Conservation (phyloP, 2,329 filamentous ascomycete genomes). For the Periconia sp. region DNA sequence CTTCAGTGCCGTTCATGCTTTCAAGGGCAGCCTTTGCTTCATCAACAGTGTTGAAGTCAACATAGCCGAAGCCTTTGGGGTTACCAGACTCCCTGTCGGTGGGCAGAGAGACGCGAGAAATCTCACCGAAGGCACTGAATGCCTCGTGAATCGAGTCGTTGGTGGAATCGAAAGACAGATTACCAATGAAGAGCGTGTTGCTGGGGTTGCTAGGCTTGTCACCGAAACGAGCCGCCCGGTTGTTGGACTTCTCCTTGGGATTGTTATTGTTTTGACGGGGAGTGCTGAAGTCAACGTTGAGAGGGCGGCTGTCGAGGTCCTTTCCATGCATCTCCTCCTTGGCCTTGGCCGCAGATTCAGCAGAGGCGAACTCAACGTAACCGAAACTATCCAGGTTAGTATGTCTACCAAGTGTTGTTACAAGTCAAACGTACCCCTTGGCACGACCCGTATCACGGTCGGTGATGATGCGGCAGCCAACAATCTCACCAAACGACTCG, state of each 20-base stretch:
- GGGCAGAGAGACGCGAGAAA: conserved; percentile 81
- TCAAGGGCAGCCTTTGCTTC: conserved; percentile 78
- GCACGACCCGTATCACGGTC: conserved; percentile 80
- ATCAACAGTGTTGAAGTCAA: conserved; percentile 78
- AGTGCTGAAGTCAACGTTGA: conserved; percentile 80
- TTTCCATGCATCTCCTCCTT: conserved; percentile 73
- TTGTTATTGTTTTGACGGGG: conserved; percentile 58
- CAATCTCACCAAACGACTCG: conserved; percentile 73
- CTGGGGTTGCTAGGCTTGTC: conserved; percentile 78
- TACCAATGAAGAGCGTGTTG: conserved; percentile 89
- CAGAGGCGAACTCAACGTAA: conserved; percentile 81
- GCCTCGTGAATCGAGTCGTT: conserved; percentile 74
- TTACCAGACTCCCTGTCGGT: conserved; percentile 83
- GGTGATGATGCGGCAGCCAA: conserved; percentile 76
- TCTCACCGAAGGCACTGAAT: conserved; percentile 70
- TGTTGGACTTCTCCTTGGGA: conserved; percentile 48
- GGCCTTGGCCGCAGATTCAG: conserved; percentile 69
- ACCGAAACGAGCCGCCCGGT: conserved; percentile 70
- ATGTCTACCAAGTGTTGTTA: background rate
- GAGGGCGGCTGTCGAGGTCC: conserved; percentile 71
- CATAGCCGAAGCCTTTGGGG: conserved; percentile 91
- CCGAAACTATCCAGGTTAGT: conserved; percentile 63
- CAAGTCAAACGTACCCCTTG: conserved; percentile 62
- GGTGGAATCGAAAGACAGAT: conserved; percentile 81
- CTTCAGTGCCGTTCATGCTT: conserved; percentile 69